phyloP scores from a whole-genome alignment of 164 flowering plant genomes.

The Paratinospora sagittata region DNA sequence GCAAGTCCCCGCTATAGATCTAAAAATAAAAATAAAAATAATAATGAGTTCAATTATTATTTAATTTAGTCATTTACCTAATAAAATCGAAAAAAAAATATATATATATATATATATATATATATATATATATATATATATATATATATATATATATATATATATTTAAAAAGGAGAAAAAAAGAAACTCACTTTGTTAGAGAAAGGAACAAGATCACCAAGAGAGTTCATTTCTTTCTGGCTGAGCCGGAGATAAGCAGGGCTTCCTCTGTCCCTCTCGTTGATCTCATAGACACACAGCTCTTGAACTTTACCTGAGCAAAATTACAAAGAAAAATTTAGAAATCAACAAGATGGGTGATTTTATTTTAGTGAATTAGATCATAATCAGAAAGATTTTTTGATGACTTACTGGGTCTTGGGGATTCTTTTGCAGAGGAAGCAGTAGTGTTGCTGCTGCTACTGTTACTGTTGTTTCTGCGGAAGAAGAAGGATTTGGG shows the following conservation, averaged over 20 bases:
- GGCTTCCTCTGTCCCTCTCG: conserved; percentile 68
- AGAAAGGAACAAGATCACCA: conserved; percentile 68
- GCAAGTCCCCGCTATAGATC: conserved; percentile 53
- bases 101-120: no score
- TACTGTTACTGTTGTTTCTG: conserved; percentile 6
- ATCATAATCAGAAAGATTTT: background rate
- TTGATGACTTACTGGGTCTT: conserved; percentile 29
- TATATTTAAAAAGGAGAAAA: no score
- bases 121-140: no score
- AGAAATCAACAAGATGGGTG: background rate
- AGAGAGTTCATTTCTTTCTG: conserved; percentile 42
- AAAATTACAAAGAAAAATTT: background rate
- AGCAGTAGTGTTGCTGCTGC: background rate
- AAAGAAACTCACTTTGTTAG: conserved; percentile 50
- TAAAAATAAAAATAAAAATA: background rate
- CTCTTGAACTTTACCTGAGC: conserved; percentile 46
- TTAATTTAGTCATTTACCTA: no score
- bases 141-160: no score
- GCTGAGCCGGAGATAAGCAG: conserved; percentile 53
- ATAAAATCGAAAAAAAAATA: background rate
- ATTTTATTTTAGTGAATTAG: background rate
- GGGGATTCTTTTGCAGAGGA: conserved; percentile 13
- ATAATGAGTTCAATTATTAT: no score
- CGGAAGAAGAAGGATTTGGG: conserved; percentile 23
- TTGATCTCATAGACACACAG: conserved; percentile 62